A percentile compares a stretch with the other conserved stretches of the same genome.
Evolutionary conservation across 441 rosid species (phyloP).

Genomic region (Sinapis alba): DNA sequence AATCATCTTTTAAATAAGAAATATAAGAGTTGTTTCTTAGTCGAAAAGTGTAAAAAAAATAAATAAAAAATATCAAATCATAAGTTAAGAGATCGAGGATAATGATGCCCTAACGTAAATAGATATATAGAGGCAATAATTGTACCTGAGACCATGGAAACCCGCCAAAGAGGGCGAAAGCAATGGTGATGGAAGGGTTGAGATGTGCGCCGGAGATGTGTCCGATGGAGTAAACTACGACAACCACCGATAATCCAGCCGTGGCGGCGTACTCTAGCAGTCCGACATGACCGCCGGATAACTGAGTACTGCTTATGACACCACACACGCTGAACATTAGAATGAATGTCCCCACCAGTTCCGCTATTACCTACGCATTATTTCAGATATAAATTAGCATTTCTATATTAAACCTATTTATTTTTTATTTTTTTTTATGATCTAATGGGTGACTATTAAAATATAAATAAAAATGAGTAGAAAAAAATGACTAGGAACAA

Average conservation of each 20-base stretch:
- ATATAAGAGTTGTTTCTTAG: no score
- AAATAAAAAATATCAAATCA: no score
- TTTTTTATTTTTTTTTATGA: no score
- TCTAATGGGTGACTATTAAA: no score
- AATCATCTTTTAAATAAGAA: no score
- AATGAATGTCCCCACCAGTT: conserved; percentile 71
- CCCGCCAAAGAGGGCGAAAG: conserved; percentile 69
- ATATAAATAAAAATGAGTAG: no score
- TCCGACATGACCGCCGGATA: conserved; percentile 60
- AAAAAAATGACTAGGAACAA: no score
- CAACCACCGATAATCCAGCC: conserved; percentile 65
- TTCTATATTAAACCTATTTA: background rate
- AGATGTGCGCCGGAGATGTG: conserved; percentile 88
- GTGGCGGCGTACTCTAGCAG: conserved; percentile 70
- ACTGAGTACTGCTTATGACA: conserved; percentile 57
- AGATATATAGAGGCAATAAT: background rate
- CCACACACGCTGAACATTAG: conserved; percentile 75
- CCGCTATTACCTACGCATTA: conserved; percentile 65
- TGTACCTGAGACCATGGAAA: conserved; percentile 75
- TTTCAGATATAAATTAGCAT: background rate
- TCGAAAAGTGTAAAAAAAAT: no score
- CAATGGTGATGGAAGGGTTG: conserved; percentile 79
- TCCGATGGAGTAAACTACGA: conserved; percentile 64
- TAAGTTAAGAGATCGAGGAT: no score
- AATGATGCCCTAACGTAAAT: background rate